Conservation (phyloP, 129 eudicot species). For the Lactuca sativa region DNA sequence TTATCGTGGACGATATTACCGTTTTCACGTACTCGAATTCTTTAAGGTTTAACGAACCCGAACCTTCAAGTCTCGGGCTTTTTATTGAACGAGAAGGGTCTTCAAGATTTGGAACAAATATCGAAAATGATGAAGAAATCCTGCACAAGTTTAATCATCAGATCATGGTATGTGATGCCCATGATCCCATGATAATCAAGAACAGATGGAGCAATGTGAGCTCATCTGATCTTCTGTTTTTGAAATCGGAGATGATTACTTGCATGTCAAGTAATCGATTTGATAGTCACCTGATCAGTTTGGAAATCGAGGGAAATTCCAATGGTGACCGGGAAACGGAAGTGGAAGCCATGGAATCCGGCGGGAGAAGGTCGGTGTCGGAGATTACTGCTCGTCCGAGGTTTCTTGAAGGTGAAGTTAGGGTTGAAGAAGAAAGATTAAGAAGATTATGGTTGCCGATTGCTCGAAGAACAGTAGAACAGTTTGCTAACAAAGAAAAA, state of each 20-base stretch:
- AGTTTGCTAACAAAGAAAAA: constrained; percentile 66
- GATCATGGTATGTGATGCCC: constrained; percentile 51
- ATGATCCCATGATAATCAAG: constrained; percentile 46
- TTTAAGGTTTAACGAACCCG: constrained; percentile 48
- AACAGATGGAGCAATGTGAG: constrained; percentile 84
- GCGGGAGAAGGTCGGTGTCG: constrained; percentile 67
- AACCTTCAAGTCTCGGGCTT: constrained; percentile 42
- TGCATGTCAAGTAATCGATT: constrained; percentile 48
- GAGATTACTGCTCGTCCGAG: constrained; percentile 69
- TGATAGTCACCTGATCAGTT: constrained; percentile 5
- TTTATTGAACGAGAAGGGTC: constrained; percentile 66
- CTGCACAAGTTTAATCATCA: constrained; percentile 64
- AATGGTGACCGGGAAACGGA: background rate
- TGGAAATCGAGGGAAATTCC: constrained; percentile 9
- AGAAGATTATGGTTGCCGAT: constrained; percentile 79
- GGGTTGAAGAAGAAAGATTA: constrained; percentile 45
- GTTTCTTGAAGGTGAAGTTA: constrained; percentile 33
- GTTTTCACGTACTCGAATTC: constrained; percentile 36
- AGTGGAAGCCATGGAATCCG: constrained; percentile 5
- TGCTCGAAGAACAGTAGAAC: constrained; percentile 70
- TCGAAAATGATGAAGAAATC: constrained; percentile 26
- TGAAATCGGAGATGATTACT: constrained; percentile 68
- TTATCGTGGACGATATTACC: constrained; percentile 49
- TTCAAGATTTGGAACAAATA: constrained; percentile 47
- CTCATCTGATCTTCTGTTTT: constrained; percentile 63